Base-by-base conservation (phyloP, 1,284 basidiomycete species). In the Tilletia indica region DNA sequence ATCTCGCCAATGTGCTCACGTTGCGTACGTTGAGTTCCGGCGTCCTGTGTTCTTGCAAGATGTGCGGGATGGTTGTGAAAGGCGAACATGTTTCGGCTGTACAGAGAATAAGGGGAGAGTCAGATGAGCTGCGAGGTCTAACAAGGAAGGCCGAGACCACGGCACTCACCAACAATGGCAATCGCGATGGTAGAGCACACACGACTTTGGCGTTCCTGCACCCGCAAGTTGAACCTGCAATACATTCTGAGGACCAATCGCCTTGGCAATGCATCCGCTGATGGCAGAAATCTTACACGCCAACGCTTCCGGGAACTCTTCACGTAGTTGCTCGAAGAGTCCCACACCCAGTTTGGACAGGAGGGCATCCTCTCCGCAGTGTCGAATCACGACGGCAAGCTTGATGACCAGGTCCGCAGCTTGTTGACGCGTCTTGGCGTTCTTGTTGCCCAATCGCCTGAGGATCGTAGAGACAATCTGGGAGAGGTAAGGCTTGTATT, bases 1-100 rank as follows among this genome's bases (percentile, higher is more conserved):
- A 98, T 96, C 54, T 97, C 97, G n/a, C 97, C 97, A 80, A 99
- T 96, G 83, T 99, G 99, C 87, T 99, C 97, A 83, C 97, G n/a
- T 96, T 99, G 70, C 97, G 92, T 58, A 99, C 97, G 85, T 99
- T 99, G 74, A 99, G 89, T 84, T 99, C 97, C 0, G 86, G 86
- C 1, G 96, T 99, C 68, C 96, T 91, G 86, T 99, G 99, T 85
- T 99, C 97, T 86, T 98, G 98, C 58, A 99, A 89, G 80, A 99
- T 97, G 42, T 97, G 97, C 3, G 97, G 97, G 74, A 99, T 97
- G 86, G 95, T 98, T 0, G 96, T 99, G 88, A 99, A 99, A 9
- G 97, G 91, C 2, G 95, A 95, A 85, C 95, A 97, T 73, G 95
- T 98, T 86, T 98, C 95, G 1, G 95, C 94, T 51, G 48, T 34